Evolutionary conservation across 2,329 filamentous ascomycete genomes (phyloP).

Genomic region (Cladosporium cucumerinum): DNA sequence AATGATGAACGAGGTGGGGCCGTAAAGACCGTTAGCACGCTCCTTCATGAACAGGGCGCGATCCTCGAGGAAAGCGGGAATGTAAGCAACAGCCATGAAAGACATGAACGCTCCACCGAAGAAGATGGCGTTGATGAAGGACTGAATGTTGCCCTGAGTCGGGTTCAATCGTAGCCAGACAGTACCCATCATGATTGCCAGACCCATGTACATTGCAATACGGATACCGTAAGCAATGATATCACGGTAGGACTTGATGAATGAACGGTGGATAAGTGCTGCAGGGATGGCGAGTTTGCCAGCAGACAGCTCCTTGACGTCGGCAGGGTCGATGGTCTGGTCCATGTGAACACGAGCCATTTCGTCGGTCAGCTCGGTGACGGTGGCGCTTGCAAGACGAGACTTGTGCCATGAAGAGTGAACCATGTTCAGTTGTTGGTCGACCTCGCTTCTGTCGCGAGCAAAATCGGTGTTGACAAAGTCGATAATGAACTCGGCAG

Average conservation of each 20-base stretch:
- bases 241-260: conserved; percentile 81
- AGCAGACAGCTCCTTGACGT: conserved; percentile 38
- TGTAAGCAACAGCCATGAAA: conserved; percentile 68
- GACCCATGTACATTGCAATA: conserved; percentile 74
- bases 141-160: conserved; percentile 69
- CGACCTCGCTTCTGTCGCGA: conserved; percentile 46
- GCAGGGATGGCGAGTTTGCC: conserved; percentile 52
- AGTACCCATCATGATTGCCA: conserved; percentile 85
- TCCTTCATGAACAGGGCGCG: conserved; percentile 71
- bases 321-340: conserved; percentile 29
- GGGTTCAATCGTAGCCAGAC: conserved; percentile 73
- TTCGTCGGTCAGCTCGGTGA: conserved; percentile 34
- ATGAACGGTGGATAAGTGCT: conserved; percentile 71
- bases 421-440: conserved; percentile 52
- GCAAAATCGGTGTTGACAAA: conserved; percentile 75
- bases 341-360: conserved; percentile 35
- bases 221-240: conserved; percentile 80
- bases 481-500: conserved; percentile 76
- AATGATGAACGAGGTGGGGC: conserved; percentile 66
- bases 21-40: conserved; percentile 76
- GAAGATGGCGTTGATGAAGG: conserved; percentile 76
- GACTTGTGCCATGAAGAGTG: conserved; percentile 57
- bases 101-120: conserved; percentile 53
- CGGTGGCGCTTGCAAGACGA: conserved; percentile 35
- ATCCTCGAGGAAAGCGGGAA: conserved; percentile 80